phyloP scores from a whole-genome alignment of 2,329 filamentous ascomycete genomes.

The Cladobotryum mycophilum region DNA sequence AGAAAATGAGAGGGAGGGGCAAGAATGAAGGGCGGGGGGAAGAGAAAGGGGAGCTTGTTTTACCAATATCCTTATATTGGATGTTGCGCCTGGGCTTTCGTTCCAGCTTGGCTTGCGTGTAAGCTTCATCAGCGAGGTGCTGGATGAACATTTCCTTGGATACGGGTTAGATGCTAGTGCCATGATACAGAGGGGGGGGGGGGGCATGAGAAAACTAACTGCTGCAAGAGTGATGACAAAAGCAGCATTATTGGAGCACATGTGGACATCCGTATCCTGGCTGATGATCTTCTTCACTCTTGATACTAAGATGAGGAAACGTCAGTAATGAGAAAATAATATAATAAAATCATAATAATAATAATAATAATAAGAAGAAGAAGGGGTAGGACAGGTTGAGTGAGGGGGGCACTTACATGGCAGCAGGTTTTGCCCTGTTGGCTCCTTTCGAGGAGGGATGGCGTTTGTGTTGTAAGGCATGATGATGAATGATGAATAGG shows the following conservation, averaged over 20 bases:
- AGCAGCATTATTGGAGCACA: constrained; percentile 88
- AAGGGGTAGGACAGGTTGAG: not conserved
- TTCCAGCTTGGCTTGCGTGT: constrained; percentile 85
- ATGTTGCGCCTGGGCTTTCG: constrained; percentile 88
- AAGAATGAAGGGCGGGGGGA: not conserved
- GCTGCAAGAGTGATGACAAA: constrained; percentile 92
- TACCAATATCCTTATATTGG: constrained; percentile 91
- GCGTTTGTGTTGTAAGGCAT: constrained; percentile 92
- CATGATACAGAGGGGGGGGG: not conserved
- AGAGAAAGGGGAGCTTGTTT: constrained; percentile 24
- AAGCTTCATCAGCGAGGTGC: constrained; percentile 76
- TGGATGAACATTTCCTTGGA: constrained; percentile 92
- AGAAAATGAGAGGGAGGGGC: not conserved
- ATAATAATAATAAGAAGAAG: too few species aligned
- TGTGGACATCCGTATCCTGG: constrained; percentile 75
- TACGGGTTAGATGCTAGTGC: constrained; percentile 3
- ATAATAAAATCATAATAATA: too few species aligned
- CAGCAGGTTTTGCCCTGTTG: constrained; percentile 77
- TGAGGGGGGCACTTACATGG: constrained; percentile 59
- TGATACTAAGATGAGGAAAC: constrained; percentile 57
- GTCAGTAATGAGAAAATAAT: not conserved
- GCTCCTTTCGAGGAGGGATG: constrained; percentile 72
- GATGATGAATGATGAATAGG: constrained; percentile 9
- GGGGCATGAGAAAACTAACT: constrained; percentile 39
- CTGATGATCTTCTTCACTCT: constrained; percentile 94